phyloP scores from a whole-genome alignment of 495 filamentous ascomycete species.

The Apodospora peruviana region DNA sequence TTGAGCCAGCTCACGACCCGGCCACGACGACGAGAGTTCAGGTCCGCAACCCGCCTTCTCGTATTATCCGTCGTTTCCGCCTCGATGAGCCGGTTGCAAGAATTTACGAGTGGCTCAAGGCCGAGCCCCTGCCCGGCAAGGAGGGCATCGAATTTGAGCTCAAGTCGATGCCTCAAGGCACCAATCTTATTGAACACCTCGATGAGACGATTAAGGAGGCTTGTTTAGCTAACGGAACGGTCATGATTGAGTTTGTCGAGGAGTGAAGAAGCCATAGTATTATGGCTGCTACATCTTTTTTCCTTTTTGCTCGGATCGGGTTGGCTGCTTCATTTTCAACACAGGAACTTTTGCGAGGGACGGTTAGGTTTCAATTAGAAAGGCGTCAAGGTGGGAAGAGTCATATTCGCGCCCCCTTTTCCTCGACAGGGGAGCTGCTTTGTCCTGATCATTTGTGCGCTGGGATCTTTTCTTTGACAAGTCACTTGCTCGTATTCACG shows the following conservation, averaged over 20 bases:
- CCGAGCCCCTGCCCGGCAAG: slow-evolving; percentile 70
- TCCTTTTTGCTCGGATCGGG: no score
- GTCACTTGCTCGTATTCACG: no score
- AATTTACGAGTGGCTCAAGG: slow-evolving; percentile 96
- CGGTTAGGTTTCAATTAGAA: no score
- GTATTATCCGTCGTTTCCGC: slow-evolving; percentile 75
- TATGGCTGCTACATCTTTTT: no score
- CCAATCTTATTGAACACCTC: slow-evolving; percentile 71
- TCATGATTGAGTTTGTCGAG: slow-evolving; percentile 87
- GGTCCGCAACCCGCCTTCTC: slow-evolving; percentile 74
- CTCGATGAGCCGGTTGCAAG: slow-evolving; percentile 73
- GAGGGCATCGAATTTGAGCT: slow-evolving; percentile 77
- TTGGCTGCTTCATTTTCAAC: no score
- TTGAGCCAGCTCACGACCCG: slow-evolving; percentile 65
- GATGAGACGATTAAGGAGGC: slow-evolving; percentile 72
- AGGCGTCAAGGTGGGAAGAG: no score
- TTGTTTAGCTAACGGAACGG: slow-evolving; percentile 80
- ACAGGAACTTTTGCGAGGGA: no score
- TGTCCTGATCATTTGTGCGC: no score
- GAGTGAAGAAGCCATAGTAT: no score
- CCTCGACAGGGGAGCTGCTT: no score
- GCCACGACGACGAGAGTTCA: slow-evolving; percentile 80
- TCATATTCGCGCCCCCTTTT: no score
- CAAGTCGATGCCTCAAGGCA: slow-evolving; percentile 61
- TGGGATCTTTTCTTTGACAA: no score